Percentiles rank a stretch among this genome's conserved stretches.
Conservation (phyloP, 2,329 filamentous ascomycete species). For the Talaromyces piceae region DNA sequence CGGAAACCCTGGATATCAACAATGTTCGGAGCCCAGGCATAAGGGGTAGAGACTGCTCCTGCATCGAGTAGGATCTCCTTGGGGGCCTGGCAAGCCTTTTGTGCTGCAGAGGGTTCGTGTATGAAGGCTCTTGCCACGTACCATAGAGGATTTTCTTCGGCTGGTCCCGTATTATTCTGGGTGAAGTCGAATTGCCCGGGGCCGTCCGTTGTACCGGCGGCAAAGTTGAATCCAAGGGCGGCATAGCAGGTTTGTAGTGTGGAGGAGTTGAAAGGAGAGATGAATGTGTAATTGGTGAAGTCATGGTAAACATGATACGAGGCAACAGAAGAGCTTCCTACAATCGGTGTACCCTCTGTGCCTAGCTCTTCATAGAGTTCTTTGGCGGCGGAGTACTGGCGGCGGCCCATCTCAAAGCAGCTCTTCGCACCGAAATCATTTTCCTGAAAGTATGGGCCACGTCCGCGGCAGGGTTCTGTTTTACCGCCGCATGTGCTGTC, state of each 20-base stretch:
- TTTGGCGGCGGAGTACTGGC: slow-evolving; percentile 39
- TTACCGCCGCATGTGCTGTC: slow-evolving; percentile 68
- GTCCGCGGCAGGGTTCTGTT: slow-evolving; percentile 38
- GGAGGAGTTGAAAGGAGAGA: slow-evolving; percentile 57
- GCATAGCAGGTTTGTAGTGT: slow-evolving; percentile 70
- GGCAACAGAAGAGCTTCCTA: slow-evolving; percentile 60
- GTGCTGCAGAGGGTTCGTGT: slow-evolving; percentile 60
- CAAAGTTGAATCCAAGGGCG: slow-evolving; percentile 85
- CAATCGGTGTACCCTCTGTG: slow-evolving; percentile 31
- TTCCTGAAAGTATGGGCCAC: slow-evolving; percentile 39
- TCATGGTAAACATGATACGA: slow-evolving; percentile 82
- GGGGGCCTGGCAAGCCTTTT: slow-evolving; percentile 66
- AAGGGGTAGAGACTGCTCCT: slow-evolving; percentile 69
- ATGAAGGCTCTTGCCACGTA: slow-evolving; percentile 64
- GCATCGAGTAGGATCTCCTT: slow-evolving; percentile 87
- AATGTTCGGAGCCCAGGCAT: slow-evolving; percentile 84
- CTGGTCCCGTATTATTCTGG: slow-evolving; percentile 70
- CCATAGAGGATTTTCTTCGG: slow-evolving; percentile 71
- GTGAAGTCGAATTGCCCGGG: slow-evolving; percentile 91
- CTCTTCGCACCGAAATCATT: slow-evolving; percentile 42
- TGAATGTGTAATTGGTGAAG: slow-evolving; percentile 68
- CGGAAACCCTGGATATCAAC: slow-evolving; percentile 82
- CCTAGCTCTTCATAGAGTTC: slow-evolving; percentile 51
- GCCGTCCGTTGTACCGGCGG: slow-evolving; percentile 84
- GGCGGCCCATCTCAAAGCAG: slow-evolving; percentile 43